Evolutionary conservation across 768 basidiomycete genomes (phyloP).

Genomic region (Clathrus columnatus): DNA sequence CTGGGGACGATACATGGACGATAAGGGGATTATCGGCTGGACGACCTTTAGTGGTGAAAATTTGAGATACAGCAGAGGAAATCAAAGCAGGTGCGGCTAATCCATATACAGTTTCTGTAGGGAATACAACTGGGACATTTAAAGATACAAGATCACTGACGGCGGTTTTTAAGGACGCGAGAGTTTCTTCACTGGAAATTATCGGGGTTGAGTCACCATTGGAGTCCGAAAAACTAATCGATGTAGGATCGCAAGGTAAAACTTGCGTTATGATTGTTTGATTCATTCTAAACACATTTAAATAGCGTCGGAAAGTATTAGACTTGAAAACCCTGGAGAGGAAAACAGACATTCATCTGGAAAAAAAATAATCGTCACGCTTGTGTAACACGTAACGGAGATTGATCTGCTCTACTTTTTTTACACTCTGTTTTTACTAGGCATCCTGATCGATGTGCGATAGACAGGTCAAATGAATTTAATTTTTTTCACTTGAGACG

Average conservation of each 20-base stretch:
- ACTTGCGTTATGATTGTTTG: slow-evolving; percentile 27
- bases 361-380: no score
- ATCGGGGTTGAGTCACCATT: slow-evolving; percentile 38
- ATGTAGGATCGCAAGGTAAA: slow-evolving; percentile 52
- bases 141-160: slow-evolving; percentile 20
- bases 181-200: slow-evolving; percentile 43
- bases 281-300: neutral
- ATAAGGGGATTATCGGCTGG: slow-evolving; percentile 96
- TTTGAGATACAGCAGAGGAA: slow-evolving; percentile 51
- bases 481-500: neutral
- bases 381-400: no score
- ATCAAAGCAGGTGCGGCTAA: slow-evolving; percentile 82
- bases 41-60: slow-evolving; percentile 85
- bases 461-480: no score
- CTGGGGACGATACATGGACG: slow-evolving; percentile 81
- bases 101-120: slow-evolving; percentile 98
- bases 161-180: slow-evolving; percentile 45
- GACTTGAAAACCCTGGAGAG: neutral
- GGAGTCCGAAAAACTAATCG: slow-evolving; percentile 43
- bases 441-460: no score
- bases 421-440: no score
- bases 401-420: no score
- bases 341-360: neutral
- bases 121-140: slow-evolving; percentile 67
- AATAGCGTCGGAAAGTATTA: neutral